These are phyloP conservation scores for Carex pumila DNA, from an alignment of 176 grass and related monocot species.

Conservation along the genomic window DNA sequence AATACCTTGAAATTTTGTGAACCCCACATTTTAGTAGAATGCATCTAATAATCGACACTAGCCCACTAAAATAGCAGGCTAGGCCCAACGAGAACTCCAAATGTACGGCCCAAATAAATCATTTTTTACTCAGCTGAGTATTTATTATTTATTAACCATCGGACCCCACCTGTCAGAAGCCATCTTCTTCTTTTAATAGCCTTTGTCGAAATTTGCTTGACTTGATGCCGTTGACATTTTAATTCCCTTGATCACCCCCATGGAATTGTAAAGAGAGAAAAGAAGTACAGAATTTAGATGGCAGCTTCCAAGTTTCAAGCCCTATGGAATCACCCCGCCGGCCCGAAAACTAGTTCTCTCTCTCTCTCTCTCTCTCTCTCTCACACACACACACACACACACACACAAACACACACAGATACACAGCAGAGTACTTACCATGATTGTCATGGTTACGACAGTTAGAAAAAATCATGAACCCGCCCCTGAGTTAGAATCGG, in stretches of 20 bases:
- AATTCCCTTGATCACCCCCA: background rate
- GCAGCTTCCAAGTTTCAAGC: conserved; percentile 77
- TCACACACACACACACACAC: background rate
- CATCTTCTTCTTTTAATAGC: background rate
- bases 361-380: background rate
- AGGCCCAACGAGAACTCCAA: background rate
- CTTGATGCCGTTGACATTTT: background rate
- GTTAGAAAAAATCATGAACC: too few relatives aligned
- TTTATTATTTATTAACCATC: background rate
- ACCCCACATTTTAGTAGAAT: too few relatives aligned
- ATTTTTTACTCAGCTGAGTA: background rate
- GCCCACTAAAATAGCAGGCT: too few relatives aligned
- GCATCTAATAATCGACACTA: too few relatives aligned
- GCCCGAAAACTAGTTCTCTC: conserved; percentile 79
- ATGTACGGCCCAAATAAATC: background rate
- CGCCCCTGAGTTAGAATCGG: too few relatives aligned
- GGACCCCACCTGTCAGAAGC: background rate
- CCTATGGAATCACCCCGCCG: conserved; percentile 86
- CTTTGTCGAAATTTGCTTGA: background rate
- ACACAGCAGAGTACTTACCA: background rate
- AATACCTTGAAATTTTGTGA: too few relatives aligned
- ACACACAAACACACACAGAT: background rate
- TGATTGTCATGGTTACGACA: background rate
- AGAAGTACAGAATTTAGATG: conserved; percentile 25
- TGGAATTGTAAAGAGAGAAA: background rate